Evolutionary conservation across 1,284 basidiomycete species (phyloP).

Genomic region (Trichosporon sp.): DNA sequence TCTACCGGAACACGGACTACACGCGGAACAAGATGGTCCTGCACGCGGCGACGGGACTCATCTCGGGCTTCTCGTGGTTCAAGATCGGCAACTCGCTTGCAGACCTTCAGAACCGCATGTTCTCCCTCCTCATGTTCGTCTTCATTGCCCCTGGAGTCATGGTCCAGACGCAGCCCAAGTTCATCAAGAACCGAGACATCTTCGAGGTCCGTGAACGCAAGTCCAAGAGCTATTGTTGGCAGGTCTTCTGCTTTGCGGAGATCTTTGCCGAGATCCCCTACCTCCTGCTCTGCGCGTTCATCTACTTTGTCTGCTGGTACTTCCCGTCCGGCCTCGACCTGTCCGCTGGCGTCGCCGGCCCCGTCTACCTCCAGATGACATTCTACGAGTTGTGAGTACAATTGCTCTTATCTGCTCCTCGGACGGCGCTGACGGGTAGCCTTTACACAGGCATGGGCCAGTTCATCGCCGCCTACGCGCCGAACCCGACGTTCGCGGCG

Average conservation of each 20-base stretch:
- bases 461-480: constrained; percentile 34
- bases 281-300: constrained; percentile 37
- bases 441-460: constrained; percentile 42
- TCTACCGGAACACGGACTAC: constrained; percentile 45
- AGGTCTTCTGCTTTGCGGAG: constrained; percentile 32
- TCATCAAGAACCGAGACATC: constrained; percentile 46
- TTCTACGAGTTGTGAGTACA: constrained; percentile 39
- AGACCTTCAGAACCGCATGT: constrained; percentile 20
- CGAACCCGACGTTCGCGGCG: constrained; percentile 39
- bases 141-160: constrained; percentile 47
- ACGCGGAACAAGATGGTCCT: constrained; percentile 43
- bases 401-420: no score
- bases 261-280: constrained; percentile 47
- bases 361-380: constrained; percentile 44
- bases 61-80: constrained; percentile 47
- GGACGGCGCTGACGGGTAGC: neutral
- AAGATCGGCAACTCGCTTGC: constrained; percentile 33
- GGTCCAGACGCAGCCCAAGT: constrained; percentile 47
- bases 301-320: constrained; percentile 19
- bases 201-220: constrained; percentile 48
- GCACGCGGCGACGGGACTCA: constrained; percentile 37
- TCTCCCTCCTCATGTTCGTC: constrained; percentile 42
- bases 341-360: constrained; percentile 15
- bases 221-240: constrained; percentile 46
- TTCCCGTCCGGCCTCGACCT: constrained; percentile 10